These are phyloP conservation scores for Aspergillus awamori DNA, from an alignment of 2,329 filamentous ascomycete genomes.

Conservation along the genomic window DNA sequence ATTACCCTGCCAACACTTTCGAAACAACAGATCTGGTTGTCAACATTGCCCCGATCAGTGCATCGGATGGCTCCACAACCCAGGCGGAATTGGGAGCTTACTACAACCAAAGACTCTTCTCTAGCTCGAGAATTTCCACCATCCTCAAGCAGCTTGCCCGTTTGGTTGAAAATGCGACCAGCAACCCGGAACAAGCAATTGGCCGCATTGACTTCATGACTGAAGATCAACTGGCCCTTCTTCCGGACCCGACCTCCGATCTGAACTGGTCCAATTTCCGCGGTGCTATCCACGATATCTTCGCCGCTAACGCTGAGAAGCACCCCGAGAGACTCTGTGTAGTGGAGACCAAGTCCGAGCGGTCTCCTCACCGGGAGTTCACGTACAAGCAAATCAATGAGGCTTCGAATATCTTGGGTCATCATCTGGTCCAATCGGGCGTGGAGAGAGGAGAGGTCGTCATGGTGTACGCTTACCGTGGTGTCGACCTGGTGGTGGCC, in stretches of 20 bases:
- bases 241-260: conserved; percentile 48
- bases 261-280: conserved; percentile 51
- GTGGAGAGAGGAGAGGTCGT: conserved; percentile 81
- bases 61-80: conserved; percentile 25
- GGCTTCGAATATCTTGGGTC: conserved; percentile 76
- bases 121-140: conserved; percentile 47
- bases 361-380: conserved; percentile 65
- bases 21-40: conserved; percentile 48
- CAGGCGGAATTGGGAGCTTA: conserved; percentile 43
- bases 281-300: conserved; percentile 49
- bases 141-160: conserved; percentile 48
- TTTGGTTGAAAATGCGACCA: conserved; percentile 45
- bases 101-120: conserved; percentile 52
- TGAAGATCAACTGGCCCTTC: conserved; percentile 34
- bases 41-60: conserved; percentile 37
- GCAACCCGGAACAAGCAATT: conserved; percentile 43
- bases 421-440: conserved; percentile 75
- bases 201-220: conserved; percentile 49
- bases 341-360: conserved; percentile 61
- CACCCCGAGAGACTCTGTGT: conserved; percentile 72
- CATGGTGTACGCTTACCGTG: conserved; percentile 86
- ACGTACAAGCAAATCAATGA: conserved; percentile 87
- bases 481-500: conserved; percentile 74
- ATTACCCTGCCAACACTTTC: conserved; percentile 48
- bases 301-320: conserved; percentile 57